A percentile compares a stretch with the other conserved stretches of the same genome.
These are phyloP conservation scores for Aegilops speltoides DNA, from an alignment of 176 grass and related monocot species.

Conservation along the genomic window DNA sequence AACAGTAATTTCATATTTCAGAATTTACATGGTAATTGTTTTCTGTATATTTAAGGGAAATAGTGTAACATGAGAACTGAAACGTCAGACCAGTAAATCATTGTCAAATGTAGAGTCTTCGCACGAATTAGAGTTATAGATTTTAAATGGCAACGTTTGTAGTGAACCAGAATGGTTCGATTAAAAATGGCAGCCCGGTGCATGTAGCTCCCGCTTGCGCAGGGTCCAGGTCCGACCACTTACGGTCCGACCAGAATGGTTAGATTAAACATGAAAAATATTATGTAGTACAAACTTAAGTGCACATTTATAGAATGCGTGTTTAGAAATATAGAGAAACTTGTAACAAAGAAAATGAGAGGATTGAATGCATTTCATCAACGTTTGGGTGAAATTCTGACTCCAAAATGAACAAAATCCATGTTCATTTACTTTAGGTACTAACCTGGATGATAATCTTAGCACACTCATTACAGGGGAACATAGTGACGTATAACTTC, in stretches of 20 bases:
- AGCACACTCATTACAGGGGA: slow-evolving; percentile 96
- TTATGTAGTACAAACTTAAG: background rate
- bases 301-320: background rate
- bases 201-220: background rate
- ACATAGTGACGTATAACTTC: slow-evolving; percentile 99
- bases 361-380: background rate
- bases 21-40: background rate
- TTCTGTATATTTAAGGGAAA: slow-evolving; percentile 1
- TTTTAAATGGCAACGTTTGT: background rate
- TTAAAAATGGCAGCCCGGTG: background rate
- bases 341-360: slow-evolving; percentile 4
- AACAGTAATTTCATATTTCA: background rate
- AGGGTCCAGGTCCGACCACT: too few species aligned
- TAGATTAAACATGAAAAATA: background rate
- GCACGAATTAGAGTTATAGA: background rate
- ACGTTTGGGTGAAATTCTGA: background rate
- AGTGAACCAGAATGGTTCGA: background rate
- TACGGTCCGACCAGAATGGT: background rate
- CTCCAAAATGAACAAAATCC: background rate
- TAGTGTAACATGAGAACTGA: background rate
- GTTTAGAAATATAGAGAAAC: background rate
- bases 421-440: slow-evolving; percentile 3
- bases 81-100: background rate
- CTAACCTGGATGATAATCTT: slow-evolving; percentile 98
- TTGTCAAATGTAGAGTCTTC: background rate